phyloP scores from a whole-genome alignment of 2,329 filamentous ascomycete genomes.

The Claviceps humidiphila region DNA sequence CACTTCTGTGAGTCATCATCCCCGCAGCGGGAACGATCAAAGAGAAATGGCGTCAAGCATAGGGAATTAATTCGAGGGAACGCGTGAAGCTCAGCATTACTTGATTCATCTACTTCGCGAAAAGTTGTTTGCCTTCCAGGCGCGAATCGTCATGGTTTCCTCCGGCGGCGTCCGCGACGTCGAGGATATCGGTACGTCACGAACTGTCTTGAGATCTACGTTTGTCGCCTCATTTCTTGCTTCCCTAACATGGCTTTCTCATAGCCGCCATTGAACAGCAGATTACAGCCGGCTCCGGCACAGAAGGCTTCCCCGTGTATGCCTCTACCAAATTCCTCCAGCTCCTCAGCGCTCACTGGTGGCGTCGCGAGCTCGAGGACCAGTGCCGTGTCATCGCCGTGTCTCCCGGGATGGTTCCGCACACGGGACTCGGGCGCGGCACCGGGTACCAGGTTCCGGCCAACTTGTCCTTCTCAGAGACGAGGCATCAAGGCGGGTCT shows the following conservation, averaged over 20 bases:
- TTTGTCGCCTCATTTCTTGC: too few species aligned
- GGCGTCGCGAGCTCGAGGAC: constrained; percentile 36
- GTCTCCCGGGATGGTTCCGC: constrained; percentile 38
- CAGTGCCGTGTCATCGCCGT: constrained; percentile 35
- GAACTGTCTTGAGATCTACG: too few species aligned
- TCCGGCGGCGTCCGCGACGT: constrained; percentile 33
- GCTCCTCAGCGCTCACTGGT: constrained; percentile 40
- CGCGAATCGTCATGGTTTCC: constrained; percentile 37
- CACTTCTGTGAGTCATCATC: constrained; percentile 29
- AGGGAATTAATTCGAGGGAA: not conserved
- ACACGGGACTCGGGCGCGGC: constrained; percentile 28
- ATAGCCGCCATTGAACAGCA: constrained; percentile 24
- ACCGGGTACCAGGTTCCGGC: constrained; percentile 14
- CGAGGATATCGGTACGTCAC: constrained; percentile 21
- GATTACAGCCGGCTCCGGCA: constrained; percentile 26
- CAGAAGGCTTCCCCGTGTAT: constrained; percentile 21
- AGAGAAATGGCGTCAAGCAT: not conserved
- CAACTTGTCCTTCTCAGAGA: constrained; percentile 34
- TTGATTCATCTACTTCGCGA: constrained; percentile 34
- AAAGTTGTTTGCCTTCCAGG: constrained; percentile 31
- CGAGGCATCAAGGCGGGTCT: constrained; percentile 30
- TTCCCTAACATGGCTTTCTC: constrained; percentile 1
- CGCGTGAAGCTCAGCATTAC: constrained; percentile 36
- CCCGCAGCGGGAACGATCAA: too few species aligned
- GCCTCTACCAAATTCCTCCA: constrained; percentile 35